These are phyloP conservation scores for Paramecium sonneborni DNA, from an alignment of 73 alveolate species.

Conservation along the genomic window DNA sequence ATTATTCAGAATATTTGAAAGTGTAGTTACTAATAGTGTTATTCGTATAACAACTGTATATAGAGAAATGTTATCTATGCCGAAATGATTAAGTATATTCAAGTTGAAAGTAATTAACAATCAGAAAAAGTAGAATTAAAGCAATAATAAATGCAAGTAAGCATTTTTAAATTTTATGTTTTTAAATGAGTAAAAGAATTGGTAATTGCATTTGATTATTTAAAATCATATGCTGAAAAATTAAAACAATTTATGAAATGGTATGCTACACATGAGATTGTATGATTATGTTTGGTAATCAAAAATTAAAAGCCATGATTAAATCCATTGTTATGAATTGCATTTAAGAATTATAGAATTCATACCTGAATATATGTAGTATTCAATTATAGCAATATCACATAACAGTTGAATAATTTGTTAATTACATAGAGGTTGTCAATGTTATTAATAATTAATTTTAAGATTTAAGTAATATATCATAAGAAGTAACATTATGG, in stretches of 20 bases:
- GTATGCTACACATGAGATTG: conserved; percentile 71
- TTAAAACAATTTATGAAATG: conserved; percentile 69
- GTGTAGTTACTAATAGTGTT: conserved; percentile 28
- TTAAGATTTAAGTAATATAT: conserved; percentile 70
- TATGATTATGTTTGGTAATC: conserved; percentile 74
- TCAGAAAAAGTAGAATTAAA: conserved; percentile 72
- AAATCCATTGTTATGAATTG: conserved; percentile 63
- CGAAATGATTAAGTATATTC: conserved; percentile 71
- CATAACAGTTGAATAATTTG: conserved; percentile 80
- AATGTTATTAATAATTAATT: conserved; percentile 66
- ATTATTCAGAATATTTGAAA: conserved; percentile 43
- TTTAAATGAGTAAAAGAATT: conserved; percentile 61
- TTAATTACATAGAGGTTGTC: conserved; percentile 69
- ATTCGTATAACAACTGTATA: conserved; percentile 34
- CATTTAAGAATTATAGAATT: conserved; percentile 56
- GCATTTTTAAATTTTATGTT: conserved; percentile 47
- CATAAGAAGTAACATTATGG: conserved; percentile 73
- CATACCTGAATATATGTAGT: conserved; percentile 67
- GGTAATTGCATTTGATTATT: conserved; percentile 69
- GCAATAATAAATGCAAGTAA: conserved; percentile 70
- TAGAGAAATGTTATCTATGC: conserved; percentile 68
- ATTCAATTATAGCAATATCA: conserved; percentile 42
- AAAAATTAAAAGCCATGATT: conserved; percentile 67
- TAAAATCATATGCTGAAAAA: conserved; percentile 61
- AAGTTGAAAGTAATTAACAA: conserved; percentile 69